Evolutionary conservation across 23 red algal genomes (phyloP), one percentile per base, ranked within the genome.

Genomic region (Chondrus crispus): DNA sequence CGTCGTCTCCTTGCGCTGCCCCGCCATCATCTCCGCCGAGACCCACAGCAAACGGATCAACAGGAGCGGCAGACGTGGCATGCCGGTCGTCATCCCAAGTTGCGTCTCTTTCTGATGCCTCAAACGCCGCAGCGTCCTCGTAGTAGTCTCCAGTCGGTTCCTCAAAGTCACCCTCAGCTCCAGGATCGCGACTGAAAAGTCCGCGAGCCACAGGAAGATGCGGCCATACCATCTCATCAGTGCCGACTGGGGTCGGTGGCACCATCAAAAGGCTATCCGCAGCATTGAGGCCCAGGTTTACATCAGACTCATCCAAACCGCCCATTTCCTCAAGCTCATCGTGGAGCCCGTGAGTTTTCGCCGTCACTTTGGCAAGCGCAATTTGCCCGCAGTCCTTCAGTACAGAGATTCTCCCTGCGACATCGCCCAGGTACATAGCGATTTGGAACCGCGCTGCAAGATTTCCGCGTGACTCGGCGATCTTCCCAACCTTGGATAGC

Each of bases 51-150:
- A 94, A 94, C 68, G 95, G 91, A 97, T 94, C 90, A 39, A 82
- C 82, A 80, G 85, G 39, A 19, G 85, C 83, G 22, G 69, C 66
- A 50, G 68, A 66, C 26, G 62, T 71, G 26, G 74, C 77, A 45
- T 82, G 74, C 18, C 69, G 37, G 42, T 88, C 94, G 10, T 84
- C 83, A 58, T 96, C 91, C 72, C 82, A 93, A 26, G 52, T 63
- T 7, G 71, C 71, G 22, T 98, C 96, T 35, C 93, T 69, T 64
- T 98, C 90, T 13, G 84, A 89, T 14, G 80, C 91, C 44, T 81
- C 91, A 87, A 95, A 93, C 64, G 93, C 85, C 44, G 94, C 91
- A 20, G 97, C 94, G 57, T 95, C 97, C 43, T 99, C 97, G 82
- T 99, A 96, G 91, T 94, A 96, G 39, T 99, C 97, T 40, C 88